Base-by-base conservation (phyloP, 345 rosid species). In the Gossypium herbaceum region DNA sequence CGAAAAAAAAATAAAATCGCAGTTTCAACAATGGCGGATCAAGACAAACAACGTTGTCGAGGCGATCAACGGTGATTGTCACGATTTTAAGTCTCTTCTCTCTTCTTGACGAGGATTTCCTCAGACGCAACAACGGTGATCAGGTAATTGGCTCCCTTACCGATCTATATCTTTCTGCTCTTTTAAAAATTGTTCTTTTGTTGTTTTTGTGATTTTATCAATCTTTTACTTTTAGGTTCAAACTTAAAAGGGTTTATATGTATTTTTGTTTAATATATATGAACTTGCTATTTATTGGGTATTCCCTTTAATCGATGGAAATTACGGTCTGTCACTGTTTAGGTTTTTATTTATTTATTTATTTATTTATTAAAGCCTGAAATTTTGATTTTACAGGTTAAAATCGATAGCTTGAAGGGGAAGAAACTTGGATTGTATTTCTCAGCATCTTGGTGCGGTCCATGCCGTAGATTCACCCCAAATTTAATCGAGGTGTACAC, bases 371-470 rank as follows among this genome's bases (percentile, higher is more conserved):
- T 67, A 13, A 68, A 29, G 27, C n/a, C 24, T 68, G 34, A 16
- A 57, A 51, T 72, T 17, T 45, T 20, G 20, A 19, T 72, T 57
- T 77, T 73, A 16, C 77, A 93, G 98, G 90, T 91, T 68, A 84
- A 84, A 68, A 75, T 93, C 65, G 90, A 86, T 0, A 81, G 84
- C 80, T 83, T 94, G 90, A 86, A 84, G 78, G 95, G 91, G 77
- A 91, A 90, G 86, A 93, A 79, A 78, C 73, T 90, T 52, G 95
- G 88, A n/a, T 47, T 94, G 64, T 94, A 94, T 79, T 93, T 91
- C 72, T 91, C 98, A 9, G 98, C 94, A 10, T 86, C 87, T 9
- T 91, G 97, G 97, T 94, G 98, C 24, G 91, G 91, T 27, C 95
- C 97, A 0, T 89, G 98, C 82, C 85, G 51, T 8, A 75, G 48